Evolutionary conservation across 306 rosid species (phyloP).

Genomic region (Prunus dulcis): DNA sequence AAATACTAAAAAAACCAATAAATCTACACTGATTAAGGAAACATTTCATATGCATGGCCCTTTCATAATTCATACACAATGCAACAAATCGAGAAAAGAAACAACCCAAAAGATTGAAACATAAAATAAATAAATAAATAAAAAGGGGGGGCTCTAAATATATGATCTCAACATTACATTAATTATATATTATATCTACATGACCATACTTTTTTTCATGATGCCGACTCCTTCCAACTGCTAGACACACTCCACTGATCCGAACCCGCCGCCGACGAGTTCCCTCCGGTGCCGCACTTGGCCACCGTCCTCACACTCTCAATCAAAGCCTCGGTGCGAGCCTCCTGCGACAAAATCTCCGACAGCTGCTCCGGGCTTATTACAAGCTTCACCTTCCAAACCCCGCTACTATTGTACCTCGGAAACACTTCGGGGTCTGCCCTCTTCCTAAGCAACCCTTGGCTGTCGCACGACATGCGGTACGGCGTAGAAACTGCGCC

Average conservation of each 20-base stretch:
- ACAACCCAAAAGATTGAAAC: neutral
- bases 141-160: neutral
- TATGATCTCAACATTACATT: neutral
- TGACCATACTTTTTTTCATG: neutral
- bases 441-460: constrained; percentile 16
- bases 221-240: constrained; percentile 37
- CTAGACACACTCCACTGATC: constrained; percentile 71
- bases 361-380: constrained; percentile 70
- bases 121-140: neutral
- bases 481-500: constrained; percentile 44
- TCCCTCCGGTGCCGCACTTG: constrained; percentile 51
- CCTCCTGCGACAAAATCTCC: constrained; percentile 65
- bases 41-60: neutral
- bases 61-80: neutral
- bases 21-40: neutral
- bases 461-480: constrained; percentile 52
- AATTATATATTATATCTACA: neutral
- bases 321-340: constrained; percentile 66
- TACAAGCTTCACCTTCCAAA: constrained; percentile 86
- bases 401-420: constrained; percentile 53
- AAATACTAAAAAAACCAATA: neutral
- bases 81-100: neutral
- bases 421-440: constrained; percentile 56
- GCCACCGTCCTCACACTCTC: constrained; percentile 83
- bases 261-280: constrained; percentile 42